A percentile compares a stretch with the other conserved stretches of the same genome.
Conservation (phyloP, 2,329 filamentous ascomycete genomes). For the Colletotrichum destructivum region DNA sequence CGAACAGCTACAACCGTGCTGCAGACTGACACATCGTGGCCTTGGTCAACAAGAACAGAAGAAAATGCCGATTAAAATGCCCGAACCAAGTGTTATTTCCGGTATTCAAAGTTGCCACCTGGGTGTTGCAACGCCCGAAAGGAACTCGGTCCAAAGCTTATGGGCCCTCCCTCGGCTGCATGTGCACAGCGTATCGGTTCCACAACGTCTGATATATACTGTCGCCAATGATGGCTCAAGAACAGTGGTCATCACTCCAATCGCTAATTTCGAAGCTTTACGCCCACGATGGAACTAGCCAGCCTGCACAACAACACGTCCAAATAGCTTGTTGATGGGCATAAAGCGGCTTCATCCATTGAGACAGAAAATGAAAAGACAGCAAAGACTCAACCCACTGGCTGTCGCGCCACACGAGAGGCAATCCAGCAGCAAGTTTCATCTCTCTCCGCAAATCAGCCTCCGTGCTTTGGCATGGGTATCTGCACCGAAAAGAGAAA, state of each 20-base stretch:
- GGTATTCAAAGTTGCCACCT: too few relatives aligned
- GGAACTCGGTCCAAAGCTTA: not conserved
- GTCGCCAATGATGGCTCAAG: not conserved
- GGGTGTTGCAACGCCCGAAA: not conserved
- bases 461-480: not conserved
- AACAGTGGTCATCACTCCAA: too few relatives aligned
- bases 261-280: not conserved
- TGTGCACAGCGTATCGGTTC: not conserved
- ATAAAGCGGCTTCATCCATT: not conserved
- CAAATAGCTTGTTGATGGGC: not conserved
- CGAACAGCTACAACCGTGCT: not conserved
- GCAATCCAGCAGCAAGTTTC: not conserved
- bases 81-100: not conserved
- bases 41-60: not conserved
- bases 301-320: not conserved
- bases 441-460: slow-evolving; percentile 31
- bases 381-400: not conserved
- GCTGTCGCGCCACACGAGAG: slow-evolving; percentile 27
- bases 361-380: not conserved
- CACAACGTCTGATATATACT: not conserved
- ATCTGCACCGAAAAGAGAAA: not conserved
- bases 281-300: not conserved
- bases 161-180: slow-evolving; percentile 22
- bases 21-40: not conserved
- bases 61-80: not conserved